Evolutionary conservation across 352 stramenopile species (phyloP), one percentile per base, ranked within the genome.

Genomic region (Elongisporangium undulatum): DNA sequence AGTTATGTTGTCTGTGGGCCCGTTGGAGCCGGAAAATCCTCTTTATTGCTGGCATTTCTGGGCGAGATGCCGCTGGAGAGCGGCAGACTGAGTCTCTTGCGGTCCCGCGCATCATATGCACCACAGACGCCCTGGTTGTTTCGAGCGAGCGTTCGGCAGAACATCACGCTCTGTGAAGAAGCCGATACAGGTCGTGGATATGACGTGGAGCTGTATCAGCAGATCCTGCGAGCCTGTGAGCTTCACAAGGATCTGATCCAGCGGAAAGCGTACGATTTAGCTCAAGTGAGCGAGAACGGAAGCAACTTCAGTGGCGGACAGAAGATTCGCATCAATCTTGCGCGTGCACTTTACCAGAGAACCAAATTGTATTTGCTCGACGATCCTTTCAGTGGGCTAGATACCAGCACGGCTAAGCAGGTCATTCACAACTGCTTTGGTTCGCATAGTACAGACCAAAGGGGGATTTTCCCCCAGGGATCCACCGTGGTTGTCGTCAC

Each of bases 11-110:
- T 97, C 0, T 89, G 77, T 51, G 97, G 97, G 1, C 71, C 78
- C 2, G 95, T 99, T 2, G 97, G 97, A 1, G 84, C 78, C 15
- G 97, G 97, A 2, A 99, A 99, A 67, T 97, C 87, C 22, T 98
- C 92, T 0, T 82, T 99, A 1, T 69, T 99, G 16, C 83, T 94
- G 5, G 92, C 94, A 4, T 71, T 99, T 51, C 67, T 99, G 1
- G 97, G 97, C 9, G 97, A 99, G 69, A 98, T 99, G 84, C 82
- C 89, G 22, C 72, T 59, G 49, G 58, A 64, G n/a, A 59, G 53
- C 9, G 75, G 75, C 38, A 24, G 45, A 6, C 58, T 79, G 6
- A 19, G 51, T 23, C 19, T 81, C 3, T 21, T 50, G 2, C 56
- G 62, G 13, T 51, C 64, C 1, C 56, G 61, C 10, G 68, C 72